Conservation (phyloP, 148 eudicot genomes). For the Rhododendron griersonianum region DNA sequence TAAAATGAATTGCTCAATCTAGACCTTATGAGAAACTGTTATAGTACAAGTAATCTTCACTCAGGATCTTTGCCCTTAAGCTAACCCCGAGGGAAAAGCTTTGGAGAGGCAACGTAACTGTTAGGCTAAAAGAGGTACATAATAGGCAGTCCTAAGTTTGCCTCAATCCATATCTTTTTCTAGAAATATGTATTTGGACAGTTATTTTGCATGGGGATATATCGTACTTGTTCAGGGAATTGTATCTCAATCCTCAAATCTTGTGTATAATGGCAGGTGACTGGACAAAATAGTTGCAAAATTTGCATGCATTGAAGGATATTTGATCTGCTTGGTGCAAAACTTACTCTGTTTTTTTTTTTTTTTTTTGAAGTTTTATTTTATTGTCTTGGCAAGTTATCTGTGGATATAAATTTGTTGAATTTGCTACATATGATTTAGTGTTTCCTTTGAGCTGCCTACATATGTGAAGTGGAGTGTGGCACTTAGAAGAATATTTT, state of each 20-base stretch:
- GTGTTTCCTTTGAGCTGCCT: neutral
- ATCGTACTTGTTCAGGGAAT: neutral
- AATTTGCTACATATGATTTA: neutral
- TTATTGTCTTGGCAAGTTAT: neutral
- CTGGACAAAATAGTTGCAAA: neutral
- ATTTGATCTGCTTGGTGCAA: too few species aligned
- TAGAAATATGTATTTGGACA: neutral
- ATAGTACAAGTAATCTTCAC: neutral
- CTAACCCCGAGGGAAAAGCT: too few species aligned
- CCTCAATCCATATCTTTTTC: neutral
- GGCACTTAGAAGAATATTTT: neutral
- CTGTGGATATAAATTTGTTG: neutral
- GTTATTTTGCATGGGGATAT: neutral
- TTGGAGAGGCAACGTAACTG: too few species aligned
- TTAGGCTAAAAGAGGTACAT: too few species aligned
- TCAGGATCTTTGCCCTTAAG: neutral
- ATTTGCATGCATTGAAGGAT: neutral
- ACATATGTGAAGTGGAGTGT: neutral
- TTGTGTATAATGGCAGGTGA: neutral
- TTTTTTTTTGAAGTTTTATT: neutral
- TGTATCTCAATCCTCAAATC: neutral
- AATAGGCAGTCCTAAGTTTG: neutral
- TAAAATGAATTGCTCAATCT: neutral
- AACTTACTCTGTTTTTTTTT: neutral
- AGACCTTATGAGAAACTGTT: neutral